Percentiles rank a stretch among this genome's conserved stretches.
Conservation (phyloP, 2,329 filamentous ascomycete genomes). For the Colletotrichum tropicale region DNA sequence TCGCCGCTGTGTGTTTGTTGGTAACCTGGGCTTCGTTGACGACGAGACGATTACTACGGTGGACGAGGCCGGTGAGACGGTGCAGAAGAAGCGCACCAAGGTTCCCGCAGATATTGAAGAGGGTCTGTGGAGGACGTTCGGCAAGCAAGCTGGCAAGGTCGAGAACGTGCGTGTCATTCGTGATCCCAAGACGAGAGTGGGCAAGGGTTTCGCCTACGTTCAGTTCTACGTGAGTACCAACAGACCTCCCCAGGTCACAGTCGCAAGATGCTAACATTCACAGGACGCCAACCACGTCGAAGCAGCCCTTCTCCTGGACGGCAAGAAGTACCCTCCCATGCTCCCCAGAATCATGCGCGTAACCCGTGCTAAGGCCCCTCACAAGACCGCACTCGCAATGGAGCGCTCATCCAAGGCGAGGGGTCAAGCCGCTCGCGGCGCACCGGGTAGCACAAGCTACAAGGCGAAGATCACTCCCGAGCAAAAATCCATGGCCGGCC, state of each 20-base stretch:
- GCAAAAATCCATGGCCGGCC: conserved; percentile 73
- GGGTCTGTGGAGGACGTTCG: conserved; percentile 85
- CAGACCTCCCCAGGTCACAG: not conserved
- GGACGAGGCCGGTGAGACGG: conserved; percentile 67
- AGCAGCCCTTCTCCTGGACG: conserved; percentile 84
- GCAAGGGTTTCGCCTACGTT: conserved; percentile 97
- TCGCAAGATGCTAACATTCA: conserved; percentile 12
- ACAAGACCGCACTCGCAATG: conserved; percentile 61
- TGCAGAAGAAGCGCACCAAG: conserved; percentile 76
- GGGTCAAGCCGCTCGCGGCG: conserved; percentile 23
- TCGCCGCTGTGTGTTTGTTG: conserved; percentile 92
- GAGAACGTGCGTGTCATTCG: conserved; percentile 93
- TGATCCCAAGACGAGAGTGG: conserved; percentile 87
- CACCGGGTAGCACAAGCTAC: conserved; percentile 55
- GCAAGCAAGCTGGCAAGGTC: conserved; percentile 75
- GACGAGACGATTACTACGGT: conserved; percentile 78
- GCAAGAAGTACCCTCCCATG: conserved; percentile 92
- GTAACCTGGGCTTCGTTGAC: conserved; percentile 95
- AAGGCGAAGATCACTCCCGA: conserved; percentile 73
- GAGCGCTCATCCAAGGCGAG: conserved; percentile 50
- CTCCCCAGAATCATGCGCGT: conserved; percentile 89
- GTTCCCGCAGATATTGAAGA: conserved; percentile 88
- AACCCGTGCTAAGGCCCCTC: conserved; percentile 78
- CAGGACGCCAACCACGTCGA: conserved; percentile 87
- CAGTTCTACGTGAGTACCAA: conserved; percentile 74